These are phyloP conservation scores for Venturia pyrina DNA, from an alignment of 2,329 filamentous ascomycete species.

Conservation along the genomic window DNA sequence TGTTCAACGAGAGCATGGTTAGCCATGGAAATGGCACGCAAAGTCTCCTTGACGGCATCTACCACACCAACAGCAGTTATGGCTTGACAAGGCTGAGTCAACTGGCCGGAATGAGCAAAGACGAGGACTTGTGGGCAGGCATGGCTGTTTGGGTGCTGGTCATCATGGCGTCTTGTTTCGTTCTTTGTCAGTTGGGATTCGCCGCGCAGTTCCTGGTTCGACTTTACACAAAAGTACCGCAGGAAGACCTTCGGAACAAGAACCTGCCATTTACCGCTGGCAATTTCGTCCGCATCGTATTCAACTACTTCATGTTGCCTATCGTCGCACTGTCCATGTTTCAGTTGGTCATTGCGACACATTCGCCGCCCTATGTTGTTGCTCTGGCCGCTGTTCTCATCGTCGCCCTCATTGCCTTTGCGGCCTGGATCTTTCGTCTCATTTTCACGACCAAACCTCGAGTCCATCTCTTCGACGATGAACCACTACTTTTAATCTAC, in stretches of 20 bases:
- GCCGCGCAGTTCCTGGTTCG: constrained; percentile 66
- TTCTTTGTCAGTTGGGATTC: constrained; percentile 70
- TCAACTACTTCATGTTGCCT: constrained; percentile 86
- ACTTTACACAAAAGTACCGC: constrained; percentile 57
- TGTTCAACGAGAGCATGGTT: constrained; percentile 90
- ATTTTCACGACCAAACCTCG: constrained; percentile 74
- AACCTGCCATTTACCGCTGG: constrained; percentile 69
- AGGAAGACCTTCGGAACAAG: constrained; percentile 83
- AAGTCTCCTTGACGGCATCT: constrained; percentile 75
- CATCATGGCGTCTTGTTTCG: constrained; percentile 57
- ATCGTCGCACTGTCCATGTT: constrained; percentile 81
- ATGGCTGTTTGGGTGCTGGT: constrained; percentile 86
- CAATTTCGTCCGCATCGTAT: constrained; percentile 63
- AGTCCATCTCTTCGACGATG: constrained; percentile 83
- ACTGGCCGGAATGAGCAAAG: constrained; percentile 66
- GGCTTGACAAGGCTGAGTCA: constrained; percentile 73
- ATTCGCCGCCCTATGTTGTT: constrained; percentile 61
- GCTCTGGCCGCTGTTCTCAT: constrained; percentile 68
- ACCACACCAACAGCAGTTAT: constrained; percentile 65
- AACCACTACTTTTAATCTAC: constrained; percentile 80
- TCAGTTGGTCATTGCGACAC: constrained; percentile 67
- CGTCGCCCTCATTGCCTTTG: constrained; percentile 60
- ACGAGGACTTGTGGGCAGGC: constrained; percentile 80
- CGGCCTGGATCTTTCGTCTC: constrained; percentile 68
- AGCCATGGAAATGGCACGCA: constrained; percentile 55